phyloP scores from a whole-genome alignment of 345 rosid genomes.

The Cardamine occulta region DNA sequence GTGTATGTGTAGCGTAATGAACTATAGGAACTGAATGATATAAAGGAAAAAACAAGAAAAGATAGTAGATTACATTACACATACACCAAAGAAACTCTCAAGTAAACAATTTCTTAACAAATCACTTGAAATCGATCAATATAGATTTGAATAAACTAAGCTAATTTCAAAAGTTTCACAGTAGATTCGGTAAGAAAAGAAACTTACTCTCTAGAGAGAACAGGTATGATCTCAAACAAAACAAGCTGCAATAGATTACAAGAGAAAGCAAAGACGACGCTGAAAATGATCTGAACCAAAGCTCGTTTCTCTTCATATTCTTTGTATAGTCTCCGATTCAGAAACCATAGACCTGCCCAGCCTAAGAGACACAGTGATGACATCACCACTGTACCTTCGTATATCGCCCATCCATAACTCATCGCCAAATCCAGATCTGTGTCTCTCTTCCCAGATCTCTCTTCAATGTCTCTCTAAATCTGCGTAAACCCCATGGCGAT shows the following conservation, averaged over 20 bases:
- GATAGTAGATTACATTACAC: too few relatives aligned
- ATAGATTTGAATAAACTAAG: neutral
- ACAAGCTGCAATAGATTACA: conserved; percentile 96
- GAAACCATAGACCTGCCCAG: conserved; percentile 93
- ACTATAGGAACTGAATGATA: neutral
- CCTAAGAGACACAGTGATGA: conserved; percentile 71
- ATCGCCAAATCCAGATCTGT: conserved; percentile 50
- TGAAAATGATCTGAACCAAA: conserved; percentile 91
- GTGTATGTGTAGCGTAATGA: neutral
- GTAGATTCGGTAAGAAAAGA: neutral
- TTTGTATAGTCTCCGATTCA: conserved; percentile 81
- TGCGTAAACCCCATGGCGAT: conserved; percentile 18
- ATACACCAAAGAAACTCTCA: neutral
- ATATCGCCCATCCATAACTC: conserved; percentile 76
- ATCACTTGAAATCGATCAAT: neutral
- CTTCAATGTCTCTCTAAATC: conserved; percentile 4
- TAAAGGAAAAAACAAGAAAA: neutral
- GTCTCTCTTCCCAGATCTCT: conserved; percentile 11
- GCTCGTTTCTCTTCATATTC: conserved; percentile 96
- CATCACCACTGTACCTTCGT: conserved; percentile 66
- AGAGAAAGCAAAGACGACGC: conserved; percentile 91
- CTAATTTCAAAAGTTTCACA: neutral
- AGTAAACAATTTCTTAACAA: neutral
- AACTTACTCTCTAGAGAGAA: conserved; percentile 80
- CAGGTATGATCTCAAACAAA: conserved; percentile 90